Base-by-base conservation (phyloP, 768 basidiomycete species). In the Coprinopsis strossmayeri region DNA sequence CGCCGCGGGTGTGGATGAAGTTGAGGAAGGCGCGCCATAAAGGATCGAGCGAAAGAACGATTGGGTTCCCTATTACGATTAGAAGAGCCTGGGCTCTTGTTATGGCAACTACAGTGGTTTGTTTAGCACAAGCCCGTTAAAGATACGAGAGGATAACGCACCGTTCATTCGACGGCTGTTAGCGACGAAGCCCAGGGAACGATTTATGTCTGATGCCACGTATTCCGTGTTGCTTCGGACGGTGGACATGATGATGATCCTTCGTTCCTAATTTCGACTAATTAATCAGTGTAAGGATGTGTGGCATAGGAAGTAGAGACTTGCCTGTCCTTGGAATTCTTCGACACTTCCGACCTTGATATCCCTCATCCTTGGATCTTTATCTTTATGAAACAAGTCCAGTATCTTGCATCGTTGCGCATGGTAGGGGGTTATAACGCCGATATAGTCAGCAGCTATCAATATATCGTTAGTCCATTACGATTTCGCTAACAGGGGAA, bases 371-470 rank as follows among this genome's bases (percentile, higher is more conserved):
- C 57, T 57, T 51, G 38, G 57, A 49, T 61, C 64, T 45, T 59
- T 62, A 38, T 48, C 64, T 45, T 59, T 62, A 38, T 48, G 57
- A 20, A 77, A 57, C 12, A 65, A 55, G 27, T 60, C 64, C 41
- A 68, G 62, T 17, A 84, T 76, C 57, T 81, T 82, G 53, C 67
- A 66, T 24, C 70, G 63, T 55, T 86, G 84, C 1, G 80, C 80
- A 57, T 79, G 72, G 54, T 86, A 86, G 1, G 84, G 84, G 0
- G 83, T 67, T 18, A 85, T 83, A n/a, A 85, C 62, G n/a, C 81
- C 83, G 52, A 84, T 82, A 48, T 85, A 57, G 24, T 64, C 60
- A 1, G 59, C 59, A 34, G 56, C 65, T 69, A 48, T 9, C 7
- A 40, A 25, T 21, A 50, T 9, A 43, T 46, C 12, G 41, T n/a